phyloP scores from a whole-genome alignment of 1,139 yeast species.

The Barnettozyma hawaiiensis region DNA sequence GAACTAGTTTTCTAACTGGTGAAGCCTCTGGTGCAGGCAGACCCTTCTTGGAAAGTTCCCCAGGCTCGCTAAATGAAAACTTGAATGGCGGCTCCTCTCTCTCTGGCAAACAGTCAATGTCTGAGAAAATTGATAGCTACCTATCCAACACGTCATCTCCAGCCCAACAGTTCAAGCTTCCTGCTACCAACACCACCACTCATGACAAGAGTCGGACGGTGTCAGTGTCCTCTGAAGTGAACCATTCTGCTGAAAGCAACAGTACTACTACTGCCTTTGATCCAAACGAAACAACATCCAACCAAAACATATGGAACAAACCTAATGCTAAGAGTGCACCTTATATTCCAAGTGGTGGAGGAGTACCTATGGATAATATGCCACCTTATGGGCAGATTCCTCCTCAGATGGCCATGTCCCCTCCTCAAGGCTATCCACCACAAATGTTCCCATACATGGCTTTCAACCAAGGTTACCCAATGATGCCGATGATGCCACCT shows the following conservation, averaged over 20 bases:
- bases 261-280: conserved; percentile 29
- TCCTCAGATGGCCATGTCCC: conserved; percentile 10
- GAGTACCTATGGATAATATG: not conserved
- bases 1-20: conserved; percentile 43
- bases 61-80: conserved; percentile 48
- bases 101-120: conserved; percentile 53
- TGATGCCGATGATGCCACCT: conserved; percentile 34
- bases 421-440: conserved; percentile 17
- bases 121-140: conserved; percentile 60
- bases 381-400: conserved; percentile 11
- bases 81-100: conserved; percentile 35
- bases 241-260: conserved; percentile 32
- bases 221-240: conserved; percentile 24
- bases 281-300: conserved; percentile 19
- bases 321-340: conserved; percentile 69
- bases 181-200: not conserved
- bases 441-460: conserved; percentile 27
- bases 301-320: conserved; percentile 50
- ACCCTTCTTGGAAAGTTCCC: conserved; percentile 31
- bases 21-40: conserved; percentile 22
- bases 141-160: conserved; percentile 35
- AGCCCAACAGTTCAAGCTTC: conserved; percentile 33
- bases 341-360: conserved; percentile 37
- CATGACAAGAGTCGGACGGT: conserved; percentile 15
- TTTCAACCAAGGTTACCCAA: conserved; percentile 24